A percentile compares a stretch with the other conserved stretches of the same genome.
Conservation (phyloP, 352 stramenopile genomes). For the Peronosclerospora sorghi region DNA sequence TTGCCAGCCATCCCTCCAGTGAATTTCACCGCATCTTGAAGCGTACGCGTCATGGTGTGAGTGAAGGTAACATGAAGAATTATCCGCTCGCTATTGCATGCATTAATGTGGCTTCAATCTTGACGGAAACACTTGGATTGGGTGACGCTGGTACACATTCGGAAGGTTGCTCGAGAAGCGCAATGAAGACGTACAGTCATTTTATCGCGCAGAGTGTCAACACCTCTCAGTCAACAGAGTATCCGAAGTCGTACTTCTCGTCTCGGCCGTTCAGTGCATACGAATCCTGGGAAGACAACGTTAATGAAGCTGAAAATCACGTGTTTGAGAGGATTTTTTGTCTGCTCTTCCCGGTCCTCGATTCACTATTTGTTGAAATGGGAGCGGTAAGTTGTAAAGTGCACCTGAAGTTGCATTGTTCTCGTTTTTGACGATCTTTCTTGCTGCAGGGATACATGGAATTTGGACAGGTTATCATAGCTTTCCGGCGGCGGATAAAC, state of each 20-base stretch:
- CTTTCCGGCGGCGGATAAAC: slow-evolving; percentile 52
- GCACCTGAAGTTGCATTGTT: not conserved
- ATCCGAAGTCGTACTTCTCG: slow-evolving; percentile 20
- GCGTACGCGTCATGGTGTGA: slow-evolving; percentile 70
- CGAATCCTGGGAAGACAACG: slow-evolving; percentile 61
- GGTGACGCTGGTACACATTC: slow-evolving; percentile 72
- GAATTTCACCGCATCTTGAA: slow-evolving; percentile 64
- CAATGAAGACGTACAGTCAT: slow-evolving; percentile 67
- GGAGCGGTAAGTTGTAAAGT: slow-evolving; percentile 47
- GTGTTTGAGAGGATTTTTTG: slow-evolving; percentile 84
- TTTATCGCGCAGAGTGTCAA: slow-evolving; percentile 47
- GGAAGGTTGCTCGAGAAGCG: slow-evolving; percentile 46
- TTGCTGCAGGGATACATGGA: slow-evolving; percentile 77
- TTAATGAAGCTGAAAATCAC: slow-evolving; percentile 58
- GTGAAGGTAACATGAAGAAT: slow-evolving; percentile 83
- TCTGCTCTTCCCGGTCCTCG: slow-evolving; percentile 65
- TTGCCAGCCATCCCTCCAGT: slow-evolving; percentile 49
- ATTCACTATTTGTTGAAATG: slow-evolving; percentile 82
- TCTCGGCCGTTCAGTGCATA: slow-evolving; percentile 30
- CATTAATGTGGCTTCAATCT: slow-evolving; percentile 69
- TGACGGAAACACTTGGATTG: slow-evolving; percentile 68
- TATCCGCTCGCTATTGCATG: slow-evolving; percentile 80
- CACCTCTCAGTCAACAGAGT: slow-evolving; percentile 13
- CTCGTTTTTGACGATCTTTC: slow-evolving; percentile 3
- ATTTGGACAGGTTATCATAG: slow-evolving; percentile 68